Base-by-base conservation (phyloP, 495 filamentous ascomycete species). In the Penicillium chermesinum region DNA sequence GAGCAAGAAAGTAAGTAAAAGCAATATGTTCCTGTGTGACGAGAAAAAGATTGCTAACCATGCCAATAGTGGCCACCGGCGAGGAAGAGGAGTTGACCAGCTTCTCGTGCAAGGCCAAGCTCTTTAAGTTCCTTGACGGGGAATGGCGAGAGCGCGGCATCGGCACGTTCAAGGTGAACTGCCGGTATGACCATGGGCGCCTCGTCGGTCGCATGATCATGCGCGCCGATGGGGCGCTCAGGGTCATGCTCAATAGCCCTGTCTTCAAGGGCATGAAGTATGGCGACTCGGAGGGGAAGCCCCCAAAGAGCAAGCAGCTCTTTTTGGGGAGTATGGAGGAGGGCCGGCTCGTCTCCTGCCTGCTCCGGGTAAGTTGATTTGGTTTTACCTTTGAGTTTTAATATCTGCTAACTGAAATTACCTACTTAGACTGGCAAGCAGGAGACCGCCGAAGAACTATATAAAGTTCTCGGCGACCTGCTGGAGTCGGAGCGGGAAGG, bases 101-200 rank as follows among this genome's bases (percentile, higher is more conserved):
- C 63, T 91, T 73, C 66, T 78, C 56, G 37, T 87, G 57, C 73
- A 86, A 75, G 61, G 85, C 85, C 15, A 94, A 91, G 68, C 76
- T 96, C 22, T 96, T 82, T 67, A 64, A 81, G 38, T 86, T 89
- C 54, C 71, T 77, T 22, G 71, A 80, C 46, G 85, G 84, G 52
- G 74, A 75, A n/a, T 96, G 90, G 90, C 89, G 88, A 57, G 90
- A 96, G 65, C 80, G 89, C 18, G 90, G 90, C 15, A 75, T 82
- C 7, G 90, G 90, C 27, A 83, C 80, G 42, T 77, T 96, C 55
- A 91, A 91, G 67, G 74, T 96, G 59, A 95, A 96, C 56, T 81
- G 46, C 39, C 74, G 79, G n/a, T 63, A 71, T 6, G 58, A 60
- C 3, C 75, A 82, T 40, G 76, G 80, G 10, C 59, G 61, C 8